Evolutionary conservation across 192 early-diverging fungal genomes (phyloP), one percentile per base, ranked within the genome.

Genomic region (Pilaira anomala): DNA sequence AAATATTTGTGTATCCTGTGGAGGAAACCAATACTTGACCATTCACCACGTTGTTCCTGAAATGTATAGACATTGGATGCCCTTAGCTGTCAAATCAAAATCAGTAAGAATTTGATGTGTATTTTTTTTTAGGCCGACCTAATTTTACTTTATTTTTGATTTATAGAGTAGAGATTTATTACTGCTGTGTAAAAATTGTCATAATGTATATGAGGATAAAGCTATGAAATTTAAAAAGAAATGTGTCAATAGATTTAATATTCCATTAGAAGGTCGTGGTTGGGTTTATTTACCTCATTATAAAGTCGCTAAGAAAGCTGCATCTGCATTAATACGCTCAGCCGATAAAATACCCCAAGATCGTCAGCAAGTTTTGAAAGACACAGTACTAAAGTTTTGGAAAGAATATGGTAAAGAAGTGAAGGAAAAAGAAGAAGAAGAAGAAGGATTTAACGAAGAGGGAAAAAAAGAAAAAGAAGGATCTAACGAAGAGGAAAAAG

Each of bases 21-120:
- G 54, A 11, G 44, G 29, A 3, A n/a, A n/a, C 7, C 22, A 66
- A 16, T 7, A 50, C 24, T 36, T 72, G 26, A 76, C 74, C 21
- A 16, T 65, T 19, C 74, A 76, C 58, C 74, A 76, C 49, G 71
- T 76, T 3, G 67, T 76, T 12, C 74, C 74, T 44, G 70, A 76
- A n/a, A 72, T 76, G 69, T 76, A 76, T 51, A 56, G 74, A 21
- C 71, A 55, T 9, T 63, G 51, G 36, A 76, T 76, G 74, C 74
- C 74, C 13, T 21, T 67, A 13, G 12, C 46, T 11, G 60, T 76
- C 24, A 76, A 76, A 30, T 76, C 74, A 3, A 71, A 76, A 51
- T 63, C 74, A 28, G 74, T 76, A 64, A 45, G 66, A 16, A 28
- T 7, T 29, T 5, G n/a, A 7, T 44, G 22, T n/a, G 16, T 45